These are phyloP conservation scores for Bruguiera gymnorhiza DNA, from an alignment of 345 rosid genomes.

Conservation along the genomic window DNA sequence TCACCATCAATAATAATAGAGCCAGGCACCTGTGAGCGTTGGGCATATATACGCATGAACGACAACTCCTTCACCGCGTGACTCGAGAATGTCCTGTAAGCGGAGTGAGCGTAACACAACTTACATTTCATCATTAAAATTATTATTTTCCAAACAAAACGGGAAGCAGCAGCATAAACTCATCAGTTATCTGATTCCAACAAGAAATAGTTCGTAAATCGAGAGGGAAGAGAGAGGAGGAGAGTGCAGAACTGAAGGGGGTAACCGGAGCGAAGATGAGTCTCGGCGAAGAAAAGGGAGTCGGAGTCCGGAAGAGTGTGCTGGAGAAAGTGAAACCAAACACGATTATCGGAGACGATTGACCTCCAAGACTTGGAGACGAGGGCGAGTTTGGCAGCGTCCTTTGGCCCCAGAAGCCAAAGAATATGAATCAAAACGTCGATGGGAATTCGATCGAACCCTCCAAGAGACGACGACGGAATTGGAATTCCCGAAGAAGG, in stretches of 20 bases:
- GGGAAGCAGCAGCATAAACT: too few species aligned
- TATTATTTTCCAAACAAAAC: too few species aligned
- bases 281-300: slow-evolving; percentile 66
- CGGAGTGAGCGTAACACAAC: background rate
- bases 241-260: slow-evolving; percentile 49
- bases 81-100: slow-evolving; percentile 39
- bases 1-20: slow-evolving; percentile 80
- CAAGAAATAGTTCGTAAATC: background rate
- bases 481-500: slow-evolving; percentile 6
- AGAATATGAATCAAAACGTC: slow-evolving; percentile 66
- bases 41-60: slow-evolving; percentile 63
- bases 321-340: slow-evolving; percentile 69
- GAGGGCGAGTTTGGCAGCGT: slow-evolving; percentile 45
- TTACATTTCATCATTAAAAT: background rate
- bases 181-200: too few species aligned
- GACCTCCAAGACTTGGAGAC: slow-evolving; percentile 48
- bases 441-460: slow-evolving; percentile 54
- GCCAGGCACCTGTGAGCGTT: slow-evolving; percentile 59
- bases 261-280: slow-evolving; percentile 51
- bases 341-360: slow-evolving; percentile 50
- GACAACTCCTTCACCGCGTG: slow-evolving; percentile 41
- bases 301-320: slow-evolving; percentile 25
- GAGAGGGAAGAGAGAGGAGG: background rate
- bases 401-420: slow-evolving; percentile 57
- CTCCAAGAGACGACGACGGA: slow-evolving; percentile 44